These are phyloP conservation scores for Suhomyces bolitotheri DNA, from an alignment of 1,139 yeast species.

Conservation along the genomic window DNA sequence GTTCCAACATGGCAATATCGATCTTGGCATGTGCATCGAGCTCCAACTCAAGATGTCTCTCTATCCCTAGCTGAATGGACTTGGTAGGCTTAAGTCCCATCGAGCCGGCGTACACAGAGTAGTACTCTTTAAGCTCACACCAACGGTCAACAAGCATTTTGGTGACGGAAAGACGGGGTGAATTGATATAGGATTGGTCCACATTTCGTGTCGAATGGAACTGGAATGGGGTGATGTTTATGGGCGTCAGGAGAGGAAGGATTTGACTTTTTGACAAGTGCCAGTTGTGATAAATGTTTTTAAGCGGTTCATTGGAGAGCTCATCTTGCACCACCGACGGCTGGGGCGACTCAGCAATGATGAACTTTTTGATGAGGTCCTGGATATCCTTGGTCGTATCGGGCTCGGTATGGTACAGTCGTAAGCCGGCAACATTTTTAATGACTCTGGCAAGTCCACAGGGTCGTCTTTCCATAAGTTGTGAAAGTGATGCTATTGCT, in stretches of 20 bases:
- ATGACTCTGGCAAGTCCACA: no score
- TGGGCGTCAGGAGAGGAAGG: constrained; percentile 15
- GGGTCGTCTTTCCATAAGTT: no score
- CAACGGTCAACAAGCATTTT: constrained; percentile 24
- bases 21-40: constrained; percentile 12
- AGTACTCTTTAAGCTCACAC: constrained; percentile 28
- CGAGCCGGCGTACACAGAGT: constrained; percentile 23
- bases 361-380: constrained; percentile 11
- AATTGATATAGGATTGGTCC: constrained; percentile 17
- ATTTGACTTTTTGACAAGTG: constrained; percentile 5
- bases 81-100: constrained; percentile 7
- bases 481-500: not conserved
- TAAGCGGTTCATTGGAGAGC: constrained; percentile 3
- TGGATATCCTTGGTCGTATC: not conserved
- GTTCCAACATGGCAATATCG: constrained; percentile 11
- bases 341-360: constrained; percentile 3
- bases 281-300: constrained; percentile 16
- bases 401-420: not conserved
- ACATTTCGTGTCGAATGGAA: constrained; percentile 19
- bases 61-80: constrained; percentile 15
- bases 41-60: constrained; percentile 16
- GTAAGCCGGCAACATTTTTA: no score
- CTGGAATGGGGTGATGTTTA: constrained; percentile 16
- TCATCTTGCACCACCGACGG: not conserved
- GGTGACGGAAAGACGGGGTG: constrained; percentile 27